Base-by-base conservation (phyloP, 176 grass and related monocot genomes). In the Ensete glaucum region DNA sequence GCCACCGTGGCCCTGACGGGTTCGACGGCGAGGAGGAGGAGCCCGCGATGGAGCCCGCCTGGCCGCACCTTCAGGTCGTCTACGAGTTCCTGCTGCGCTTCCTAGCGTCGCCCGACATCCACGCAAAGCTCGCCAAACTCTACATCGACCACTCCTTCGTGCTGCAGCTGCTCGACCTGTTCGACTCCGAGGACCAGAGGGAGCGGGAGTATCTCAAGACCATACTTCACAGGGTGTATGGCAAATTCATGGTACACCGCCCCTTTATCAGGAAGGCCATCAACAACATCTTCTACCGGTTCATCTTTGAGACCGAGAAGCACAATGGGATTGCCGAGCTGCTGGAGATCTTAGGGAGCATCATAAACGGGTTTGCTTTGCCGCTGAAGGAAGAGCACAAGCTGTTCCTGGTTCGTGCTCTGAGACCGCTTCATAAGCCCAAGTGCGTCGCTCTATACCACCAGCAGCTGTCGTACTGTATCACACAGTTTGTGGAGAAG, bases 381-480 rank as follows among this genome's bases (percentile, higher is more conserved):
- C 87, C 87, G 21, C 77, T 89, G 69, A 89, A 89, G 73, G 87
- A 89, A 63, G 87, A 86, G 64, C 87, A 89, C 67, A 89, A 89
- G 50, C 26, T 89, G 71, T 86, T 89, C 75, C 81, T 89, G 10
- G 43, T 78, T 20, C 79, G 87, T 21, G 80, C 75, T 2, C 80
- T 89, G 25, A 78, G 86, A 67, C 87, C 87, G 21, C 83, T 89
- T 74, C 87, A 89, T 54, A 85, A 86, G 71, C 78, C 87, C 53
- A 86, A 74, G 9, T 77, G 73, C 22, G 69, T 71, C 24, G 50
- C 77, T 9, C 2, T 69, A 64, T 89, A 86, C 52, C 87, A 89
- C 24, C 70, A 13, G 3, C 83, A 89, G 64, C 64, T 89, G 54
- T 83, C 81, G 19, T 83, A 81, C 64, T 81, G 83, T 81, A 81